Evolutionary conservation across 1,284 basidiomycete genomes (phyloP).

Genomic region (Gomphus bonarii): DNA sequence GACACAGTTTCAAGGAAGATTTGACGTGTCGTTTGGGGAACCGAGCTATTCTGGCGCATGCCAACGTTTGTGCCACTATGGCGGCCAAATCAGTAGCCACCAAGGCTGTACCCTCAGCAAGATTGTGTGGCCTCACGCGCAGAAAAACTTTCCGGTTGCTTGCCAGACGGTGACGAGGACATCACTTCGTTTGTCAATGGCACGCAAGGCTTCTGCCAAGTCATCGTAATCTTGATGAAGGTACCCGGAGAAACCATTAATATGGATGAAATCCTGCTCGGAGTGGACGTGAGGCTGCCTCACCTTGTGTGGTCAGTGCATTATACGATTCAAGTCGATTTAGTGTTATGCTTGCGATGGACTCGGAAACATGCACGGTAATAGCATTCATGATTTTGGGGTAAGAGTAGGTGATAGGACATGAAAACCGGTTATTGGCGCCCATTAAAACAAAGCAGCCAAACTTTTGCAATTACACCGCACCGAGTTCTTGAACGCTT

Average conservation of each 20-base stretch:
- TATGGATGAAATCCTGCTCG: too few relatives aligned
- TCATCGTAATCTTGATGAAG: slow-evolving; percentile 44
- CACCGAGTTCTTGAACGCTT: background rate
- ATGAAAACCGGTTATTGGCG: background rate
- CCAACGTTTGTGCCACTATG: slow-evolving; percentile 47
- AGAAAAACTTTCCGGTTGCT: slow-evolving; percentile 63
- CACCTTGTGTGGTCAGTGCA: slow-evolving; percentile 48
- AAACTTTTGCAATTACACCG: background rate
- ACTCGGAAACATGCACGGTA: slow-evolving; percentile 37
- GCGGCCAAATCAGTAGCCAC: background rate
- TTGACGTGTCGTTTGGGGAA: slow-evolving; percentile 28
- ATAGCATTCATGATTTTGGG: slow-evolving; percentile 21
- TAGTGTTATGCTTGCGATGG: slow-evolving; percentile 60
- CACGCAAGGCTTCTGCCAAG: slow-evolving; percentile 45
- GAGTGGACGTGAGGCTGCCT: slow-evolving; percentile 3
- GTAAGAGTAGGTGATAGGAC: background rate
- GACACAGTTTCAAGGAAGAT: slow-evolving; percentile 33
- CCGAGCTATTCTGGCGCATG: slow-evolving; percentile 8
- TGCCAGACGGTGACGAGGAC: slow-evolving; percentile 59
- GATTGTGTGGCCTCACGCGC: slow-evolving; percentile 38
- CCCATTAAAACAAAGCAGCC: too few relatives aligned
- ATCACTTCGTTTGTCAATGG: slow-evolving; percentile 49
- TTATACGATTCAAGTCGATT: slow-evolving; percentile 51
- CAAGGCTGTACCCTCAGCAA: background rate
- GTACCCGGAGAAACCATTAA: background rate